Evolutionary conservation across 2,329 filamentous ascomycete genomes (phyloP), one percentile per base, ranked within the genome.

Genomic region (Aspergillus sp.): DNA sequence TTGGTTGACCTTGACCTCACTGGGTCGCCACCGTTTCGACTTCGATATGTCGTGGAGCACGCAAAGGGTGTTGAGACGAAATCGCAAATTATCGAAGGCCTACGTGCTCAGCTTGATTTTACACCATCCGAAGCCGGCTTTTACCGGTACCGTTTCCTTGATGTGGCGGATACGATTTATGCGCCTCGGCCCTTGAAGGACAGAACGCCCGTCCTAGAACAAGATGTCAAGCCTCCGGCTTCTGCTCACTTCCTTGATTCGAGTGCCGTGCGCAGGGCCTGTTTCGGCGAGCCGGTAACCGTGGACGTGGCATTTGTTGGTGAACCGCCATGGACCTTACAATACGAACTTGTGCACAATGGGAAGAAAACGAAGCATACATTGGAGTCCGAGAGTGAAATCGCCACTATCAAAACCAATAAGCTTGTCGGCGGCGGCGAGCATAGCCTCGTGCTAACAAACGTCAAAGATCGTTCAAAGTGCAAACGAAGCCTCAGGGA

Each of bases 331-430:
- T 98, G 94, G 82, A 90, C 84, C 22, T 78, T 99, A 45, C 92
- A 98, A 71, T 99, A 96, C 79, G 95, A 98, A 75, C 81, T 97
- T 46, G 85, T 97, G 7, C 91, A 98, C 75, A 90, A 92, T 57
- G 93, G 93, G 57, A 96, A 90, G 76, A 87, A 93, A 55, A 88
- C 86, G 63, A 89, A 90, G 54, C 84, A 89, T 67, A 85, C 83
- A 57, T 81, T 86, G 26, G 81, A 85, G 58, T 90, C 96, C 57
- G 81, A 87, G 24, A 81, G 79, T 2, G 80, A 85, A 53, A 77
- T 81, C 22, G 88, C 88, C 71, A 89, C 82, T 42, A 92, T 99
- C 71, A 85, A 85, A 64, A 97, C 94, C 0, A 85, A 89, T 2
- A 81, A 84, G 18, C 80, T 99, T 47, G 82, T 82, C 6, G 89